Conservation (phyloP, 495 filamentous ascomycete species). For the Hypoxylon subgilvum region DNA sequence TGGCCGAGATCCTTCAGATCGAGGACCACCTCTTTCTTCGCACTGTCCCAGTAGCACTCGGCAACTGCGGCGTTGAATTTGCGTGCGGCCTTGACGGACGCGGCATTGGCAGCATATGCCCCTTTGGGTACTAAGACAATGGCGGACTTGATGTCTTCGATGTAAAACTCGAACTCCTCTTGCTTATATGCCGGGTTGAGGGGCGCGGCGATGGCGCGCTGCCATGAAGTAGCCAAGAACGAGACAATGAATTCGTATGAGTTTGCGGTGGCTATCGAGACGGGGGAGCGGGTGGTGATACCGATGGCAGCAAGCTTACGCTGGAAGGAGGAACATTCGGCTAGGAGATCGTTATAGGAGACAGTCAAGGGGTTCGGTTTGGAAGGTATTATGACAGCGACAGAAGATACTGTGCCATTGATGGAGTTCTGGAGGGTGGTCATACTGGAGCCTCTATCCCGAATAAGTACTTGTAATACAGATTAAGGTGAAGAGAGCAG, state of each 20-base stretch:
- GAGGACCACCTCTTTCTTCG: constrained; percentile 65
- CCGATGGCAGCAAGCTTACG: constrained; percentile 73
- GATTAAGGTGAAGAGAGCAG: no score
- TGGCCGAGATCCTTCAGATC: constrained; percentile 76
- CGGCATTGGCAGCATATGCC: constrained; percentile 63
- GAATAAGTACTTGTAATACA: no score
- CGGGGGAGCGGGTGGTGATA: constrained; percentile 65
- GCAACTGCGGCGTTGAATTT: constrained; percentile 80
- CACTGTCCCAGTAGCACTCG: constrained; percentile 76
- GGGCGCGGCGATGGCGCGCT: constrained; percentile 79
- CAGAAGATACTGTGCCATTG: constrained; percentile 45
- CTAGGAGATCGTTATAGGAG: constrained; percentile 66
- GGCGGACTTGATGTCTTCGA: constrained; percentile 78
- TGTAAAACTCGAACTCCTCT: constrained; percentile 88
- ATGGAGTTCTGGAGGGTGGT: constrained; percentile 53
- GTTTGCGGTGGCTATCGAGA: constrained; percentile 79
- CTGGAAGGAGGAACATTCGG: constrained; percentile 70
- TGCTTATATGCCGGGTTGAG: constrained; percentile 85
- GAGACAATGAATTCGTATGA: constrained; percentile 82
- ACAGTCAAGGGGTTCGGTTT: constrained; percentile 62
- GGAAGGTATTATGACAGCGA: constrained; percentile 72
- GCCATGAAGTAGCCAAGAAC: constrained; percentile 77
- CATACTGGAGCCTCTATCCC: constrained; percentile 30
- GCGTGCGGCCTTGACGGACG: constrained; percentile 73
- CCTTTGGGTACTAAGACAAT: constrained; percentile 74